These are phyloP conservation scores for Carex scoparia DNA, from an alignment of 176 grass and related monocot species.

Conservation along the genomic window DNA sequence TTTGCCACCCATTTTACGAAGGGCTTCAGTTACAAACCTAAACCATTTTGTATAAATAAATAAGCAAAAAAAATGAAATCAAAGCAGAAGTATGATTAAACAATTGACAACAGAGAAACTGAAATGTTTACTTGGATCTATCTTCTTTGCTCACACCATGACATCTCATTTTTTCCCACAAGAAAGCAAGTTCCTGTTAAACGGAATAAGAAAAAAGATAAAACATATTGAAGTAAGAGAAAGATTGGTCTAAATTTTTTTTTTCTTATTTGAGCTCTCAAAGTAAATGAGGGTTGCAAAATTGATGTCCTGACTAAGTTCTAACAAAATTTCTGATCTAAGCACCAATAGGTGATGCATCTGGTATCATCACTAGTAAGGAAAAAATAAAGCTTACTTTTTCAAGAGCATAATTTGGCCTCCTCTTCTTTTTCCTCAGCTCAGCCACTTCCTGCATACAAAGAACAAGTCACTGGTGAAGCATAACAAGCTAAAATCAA, in stretches of 20 bases:
- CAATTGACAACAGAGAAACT: not conserved
- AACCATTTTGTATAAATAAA: conserved; percentile 6
- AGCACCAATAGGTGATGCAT: not conserved
- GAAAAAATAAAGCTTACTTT: conserved; percentile 39
- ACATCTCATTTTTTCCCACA: conserved; percentile 96
- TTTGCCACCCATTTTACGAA: conserved; percentile 75
- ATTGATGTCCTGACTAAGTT: not conserved
- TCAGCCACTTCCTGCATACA: conserved; percentile 56
- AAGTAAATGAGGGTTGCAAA: not conserved
- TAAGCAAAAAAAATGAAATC: not conserved
- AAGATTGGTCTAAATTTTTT: not conserved
- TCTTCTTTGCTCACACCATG: conserved; percentile 53
- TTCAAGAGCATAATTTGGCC: conserved; percentile 59
- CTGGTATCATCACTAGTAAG: not conserved
- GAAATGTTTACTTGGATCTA: conserved; percentile 60
- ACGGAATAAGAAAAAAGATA: not conserved
- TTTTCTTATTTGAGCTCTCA: not conserved
- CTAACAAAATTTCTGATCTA: not conserved
- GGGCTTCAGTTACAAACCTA: conserved; percentile 71
- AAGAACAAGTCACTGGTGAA: not conserved
- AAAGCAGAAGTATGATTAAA: not conserved
- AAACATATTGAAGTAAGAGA: not conserved
- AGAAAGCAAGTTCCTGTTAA: conserved; percentile 60
- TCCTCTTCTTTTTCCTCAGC: conserved; percentile 76
- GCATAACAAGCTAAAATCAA: not conserved